Percentiles rank a stretch among this genome's conserved stretches.
These are phyloP conservation scores for Fusarium piperis DNA, from an alignment of 2,329 filamentous ascomycete genomes.

Conservation along the genomic window DNA sequence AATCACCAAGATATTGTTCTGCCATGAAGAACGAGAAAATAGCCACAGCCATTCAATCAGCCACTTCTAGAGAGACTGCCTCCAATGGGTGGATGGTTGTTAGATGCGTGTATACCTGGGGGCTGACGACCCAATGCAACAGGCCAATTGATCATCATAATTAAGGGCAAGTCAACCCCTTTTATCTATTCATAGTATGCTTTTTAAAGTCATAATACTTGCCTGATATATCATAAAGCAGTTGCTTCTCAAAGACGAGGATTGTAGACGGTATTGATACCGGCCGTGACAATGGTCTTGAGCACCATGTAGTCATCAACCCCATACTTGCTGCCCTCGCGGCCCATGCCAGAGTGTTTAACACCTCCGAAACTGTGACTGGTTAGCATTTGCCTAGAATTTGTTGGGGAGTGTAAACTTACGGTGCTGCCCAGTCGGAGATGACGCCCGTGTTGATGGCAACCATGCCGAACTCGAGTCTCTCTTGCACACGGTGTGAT, in stretches of 20 bases:
- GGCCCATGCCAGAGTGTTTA: slow-evolving; percentile 69
- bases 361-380: slow-evolving; percentile 64
- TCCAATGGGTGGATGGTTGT: not conserved
- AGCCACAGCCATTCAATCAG: not conserved
- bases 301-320: slow-evolving; percentile 67
- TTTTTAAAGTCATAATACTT: not conserved
- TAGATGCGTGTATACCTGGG: not conserved
- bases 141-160: not conserved
- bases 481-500: slow-evolving; percentile 72
- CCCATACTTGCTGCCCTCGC: slow-evolving; percentile 69
- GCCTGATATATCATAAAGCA: not conserved
- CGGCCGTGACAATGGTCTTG: slow-evolving; percentile 62
- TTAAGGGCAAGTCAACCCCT: not conserved
- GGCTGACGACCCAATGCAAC: too few species aligned
- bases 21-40: not conserved
- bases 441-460: slow-evolving; percentile 67
- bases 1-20: not conserved
- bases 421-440: slow-evolving; percentile 41
- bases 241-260: not conserved
- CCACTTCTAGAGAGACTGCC: not conserved
- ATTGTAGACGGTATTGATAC: slow-evolving; percentile 27
- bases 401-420: not conserved
- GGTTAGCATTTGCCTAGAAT: slow-evolving; percentile 8
- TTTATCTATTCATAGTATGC: not conserved
- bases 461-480: slow-evolving; percentile 75